Percentiles rank a stretch among this genome's conserved stretches.
Evolutionary conservation across 2,329 filamentous ascomycete genomes (phyloP).

Genomic region (Arthrocladium fulminans): DNA sequence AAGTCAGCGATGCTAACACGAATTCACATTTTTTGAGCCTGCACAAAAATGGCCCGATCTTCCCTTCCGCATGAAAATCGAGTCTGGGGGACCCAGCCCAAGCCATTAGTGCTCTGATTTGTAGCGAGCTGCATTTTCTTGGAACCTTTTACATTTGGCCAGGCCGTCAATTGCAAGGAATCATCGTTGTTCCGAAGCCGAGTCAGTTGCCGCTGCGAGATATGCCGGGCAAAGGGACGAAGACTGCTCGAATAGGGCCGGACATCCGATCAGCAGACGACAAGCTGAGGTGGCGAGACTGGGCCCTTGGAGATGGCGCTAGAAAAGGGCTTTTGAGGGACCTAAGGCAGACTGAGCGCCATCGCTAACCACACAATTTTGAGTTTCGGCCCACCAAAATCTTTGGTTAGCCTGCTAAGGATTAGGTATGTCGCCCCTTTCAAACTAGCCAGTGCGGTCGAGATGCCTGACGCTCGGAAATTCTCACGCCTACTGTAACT

Average conservation of each 20-base stretch:
- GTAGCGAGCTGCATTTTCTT: too few relatives aligned
- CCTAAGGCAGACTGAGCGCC: not conserved
- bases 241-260: not conserved
- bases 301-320: not conserved
- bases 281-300: not conserved
- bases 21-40: too few relatives aligned
- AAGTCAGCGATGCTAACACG: too few relatives aligned
- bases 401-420: not conserved
- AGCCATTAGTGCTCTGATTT: too few relatives aligned
- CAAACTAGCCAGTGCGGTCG: too few relatives aligned
- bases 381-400: not conserved
- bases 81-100: too few relatives aligned
- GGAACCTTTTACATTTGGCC: too few relatives aligned
- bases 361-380: not conserved
- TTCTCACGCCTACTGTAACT: not conserved
- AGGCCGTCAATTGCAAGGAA: too few relatives aligned
- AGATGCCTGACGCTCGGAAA: not conserved
- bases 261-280: not conserved
- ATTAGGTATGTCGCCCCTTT: not conserved
- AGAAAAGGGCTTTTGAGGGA: conserved; percentile 2
- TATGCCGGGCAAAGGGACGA: not conserved
- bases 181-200: not conserved
- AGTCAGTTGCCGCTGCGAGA: not conserved
- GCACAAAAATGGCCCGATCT: too few relatives aligned
- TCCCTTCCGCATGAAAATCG: too few relatives aligned